Percentiles rank a stretch among this genome's conserved stretches.
These are phyloP conservation scores for Pyrenophora tritici-repentis DNA, from an alignment of 2,329 filamentous ascomycete genomes.

Conservation along the genomic window DNA sequence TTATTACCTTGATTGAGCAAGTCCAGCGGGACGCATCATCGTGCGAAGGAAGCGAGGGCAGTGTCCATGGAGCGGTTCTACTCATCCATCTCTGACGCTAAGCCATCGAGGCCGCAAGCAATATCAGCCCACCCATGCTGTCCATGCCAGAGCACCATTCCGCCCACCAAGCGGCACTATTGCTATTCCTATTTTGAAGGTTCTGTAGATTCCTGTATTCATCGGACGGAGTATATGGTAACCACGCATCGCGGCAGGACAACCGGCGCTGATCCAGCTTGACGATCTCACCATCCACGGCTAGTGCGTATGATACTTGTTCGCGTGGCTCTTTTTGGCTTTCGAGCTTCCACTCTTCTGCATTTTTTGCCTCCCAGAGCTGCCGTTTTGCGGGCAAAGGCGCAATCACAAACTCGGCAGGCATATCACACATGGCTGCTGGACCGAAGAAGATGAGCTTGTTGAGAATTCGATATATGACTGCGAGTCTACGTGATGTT, in stretches of 20 bases:
- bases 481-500: conserved; percentile 39
- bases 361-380: conserved; percentile 52
- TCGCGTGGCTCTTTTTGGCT: conserved; percentile 32
- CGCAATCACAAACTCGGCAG: conserved; percentile 47
- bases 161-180: conserved; percentile 42
- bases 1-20: neutral
- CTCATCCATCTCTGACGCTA: neutral
- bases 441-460: conserved; percentile 53
- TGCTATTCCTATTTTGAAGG: neutral
- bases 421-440: conserved; percentile 44
- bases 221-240: neutral
- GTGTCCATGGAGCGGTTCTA: too few relatives aligned
- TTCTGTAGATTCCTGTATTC: conserved; percentile 2
- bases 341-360: conserved; percentile 38
- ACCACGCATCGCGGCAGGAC: conserved; percentile 27
- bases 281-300: conserved; percentile 44
- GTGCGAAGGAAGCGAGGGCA: too few relatives aligned
- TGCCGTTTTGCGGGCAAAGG: conserved; percentile 51
- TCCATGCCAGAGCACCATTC: conserved; percentile 56
- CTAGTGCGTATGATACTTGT: conserved; percentile 31
- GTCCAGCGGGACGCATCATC: too few relatives aligned
- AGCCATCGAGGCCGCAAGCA: conserved; percentile 51
- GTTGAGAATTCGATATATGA: conserved; percentile 50
- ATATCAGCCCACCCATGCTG: conserved; percentile 52
- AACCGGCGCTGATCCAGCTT: conserved; percentile 29